These are phyloP conservation scores for Pichia inconspicua DNA, from an alignment of 1,139 yeast species.

Conservation along the genomic window DNA sequence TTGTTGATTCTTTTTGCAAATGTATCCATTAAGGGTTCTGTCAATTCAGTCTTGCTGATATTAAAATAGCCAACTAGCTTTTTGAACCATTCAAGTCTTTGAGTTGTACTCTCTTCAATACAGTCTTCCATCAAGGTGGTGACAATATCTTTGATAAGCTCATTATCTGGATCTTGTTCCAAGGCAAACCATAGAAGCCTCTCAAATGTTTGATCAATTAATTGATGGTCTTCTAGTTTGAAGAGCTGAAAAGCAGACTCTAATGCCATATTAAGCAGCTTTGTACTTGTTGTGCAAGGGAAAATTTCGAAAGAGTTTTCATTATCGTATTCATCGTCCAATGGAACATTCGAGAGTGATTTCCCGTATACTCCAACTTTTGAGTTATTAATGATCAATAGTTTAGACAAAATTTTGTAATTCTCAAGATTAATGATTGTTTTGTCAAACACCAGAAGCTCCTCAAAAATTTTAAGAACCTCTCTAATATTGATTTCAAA, in stretches of 20 bases:
- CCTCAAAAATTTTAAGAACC: conserved; percentile 29
- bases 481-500: conserved; percentile 27
- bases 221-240: conserved; percentile 26
- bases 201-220: conserved; percentile 29
- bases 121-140: conserved; percentile 27
- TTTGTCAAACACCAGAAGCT: conserved; percentile 28
- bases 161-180: conserved; percentile 30
- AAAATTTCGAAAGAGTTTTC: conserved; percentile 28
- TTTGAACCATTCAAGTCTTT: conserved; percentile 30
- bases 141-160: conserved; percentile 23
- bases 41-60: conserved; percentile 29
- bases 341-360: conserved; percentile 21
- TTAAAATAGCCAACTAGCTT: conserved; percentile 32
- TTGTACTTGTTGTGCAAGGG: conserved; percentile 31
- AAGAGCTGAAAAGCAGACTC: conserved; percentile 33
- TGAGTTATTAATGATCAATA: conserved; percentile 24
- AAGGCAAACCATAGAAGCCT: conserved; percentile 36
- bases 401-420: conserved; percentile 21
- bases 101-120: conserved; percentile 15
- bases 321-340: conserved; percentile 21
- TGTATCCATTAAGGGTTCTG: conserved; percentile 23
- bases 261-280: conserved; percentile 28
- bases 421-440: conserved; percentile 16
- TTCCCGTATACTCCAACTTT: conserved; percentile 24
- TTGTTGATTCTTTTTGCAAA: conserved; percentile 24